A percentile compares a stretch with the other conserved stretches of the same genome.
Conservation (phyloP, 1,284 basidiomycete species). For the Sporisorium exsertum region DNA sequence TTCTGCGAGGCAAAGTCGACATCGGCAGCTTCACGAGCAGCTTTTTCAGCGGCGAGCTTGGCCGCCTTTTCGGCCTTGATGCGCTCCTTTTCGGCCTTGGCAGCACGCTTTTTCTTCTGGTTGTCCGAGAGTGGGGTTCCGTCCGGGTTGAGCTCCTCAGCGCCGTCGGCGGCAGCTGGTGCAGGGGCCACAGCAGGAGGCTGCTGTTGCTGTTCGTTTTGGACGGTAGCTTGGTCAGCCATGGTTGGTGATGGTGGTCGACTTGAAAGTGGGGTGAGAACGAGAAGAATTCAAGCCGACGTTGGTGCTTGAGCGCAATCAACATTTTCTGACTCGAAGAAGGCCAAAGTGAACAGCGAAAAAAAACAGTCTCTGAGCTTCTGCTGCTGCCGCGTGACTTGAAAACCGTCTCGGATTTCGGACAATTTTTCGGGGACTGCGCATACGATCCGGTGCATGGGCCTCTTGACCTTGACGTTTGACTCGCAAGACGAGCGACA, state of each 20-base stretch:
- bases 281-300: neutral
- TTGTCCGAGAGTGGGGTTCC: constrained; percentile 79
- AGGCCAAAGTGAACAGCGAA: neutral
- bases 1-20: constrained; percentile 86
- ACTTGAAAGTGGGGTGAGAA: constrained; percentile 3
- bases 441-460: constrained; percentile 11
- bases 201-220: constrained; percentile 26
- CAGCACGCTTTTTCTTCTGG: constrained; percentile 91
- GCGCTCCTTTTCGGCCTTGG: constrained; percentile 84
- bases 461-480: constrained; percentile 4
- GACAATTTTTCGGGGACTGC: neutral
- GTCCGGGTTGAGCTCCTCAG: constrained; percentile 62
- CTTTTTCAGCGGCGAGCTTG: constrained; percentile 81
- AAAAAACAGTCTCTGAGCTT: constrained; percentile 1
- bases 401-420: constrained; percentile 21
- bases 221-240: constrained; percentile 45
- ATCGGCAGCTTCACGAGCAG: constrained; percentile 80
- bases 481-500: neutral
- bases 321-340: constrained; percentile 36
- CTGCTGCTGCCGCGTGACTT: constrained; percentile 13
- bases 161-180: constrained; percentile 18
- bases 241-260: constrained; percentile 18
- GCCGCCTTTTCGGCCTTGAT: constrained; percentile 82
- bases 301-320: neutral
- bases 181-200: constrained; percentile 18